Percentiles rank a stretch among this genome's conserved stretches.
Conservation (phyloP, 352 stramenopile genomes). For the Phytophthora sp. region DNA sequence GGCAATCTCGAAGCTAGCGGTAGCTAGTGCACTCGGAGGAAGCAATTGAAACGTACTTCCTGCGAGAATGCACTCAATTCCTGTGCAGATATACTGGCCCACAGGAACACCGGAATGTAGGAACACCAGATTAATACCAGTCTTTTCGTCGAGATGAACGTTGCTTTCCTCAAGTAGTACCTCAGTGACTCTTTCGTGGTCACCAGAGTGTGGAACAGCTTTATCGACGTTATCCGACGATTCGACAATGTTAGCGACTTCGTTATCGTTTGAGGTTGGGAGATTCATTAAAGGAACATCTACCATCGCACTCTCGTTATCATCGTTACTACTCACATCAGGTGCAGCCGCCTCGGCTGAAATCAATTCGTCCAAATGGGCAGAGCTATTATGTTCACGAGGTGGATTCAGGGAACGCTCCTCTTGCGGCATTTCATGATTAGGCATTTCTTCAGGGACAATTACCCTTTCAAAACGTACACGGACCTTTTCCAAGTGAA, state of each 20-base stretch:
- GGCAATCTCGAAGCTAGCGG: conserved; percentile 55
- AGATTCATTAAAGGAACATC: too few species aligned
- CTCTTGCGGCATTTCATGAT: neutral
- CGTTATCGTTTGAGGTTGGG: too few species aligned
- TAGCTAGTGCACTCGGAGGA: conserved; percentile 26
- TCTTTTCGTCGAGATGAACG: conserved; percentile 67
- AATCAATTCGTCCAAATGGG: too few species aligned
- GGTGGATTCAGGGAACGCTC: too few species aligned
- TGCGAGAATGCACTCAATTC: conserved; percentile 62
- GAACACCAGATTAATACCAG: conserved; percentile 57
- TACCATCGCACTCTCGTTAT: too few species aligned
- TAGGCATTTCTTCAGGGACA: neutral
- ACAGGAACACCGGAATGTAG: conserved; percentile 48
- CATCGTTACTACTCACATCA: too few species aligned
- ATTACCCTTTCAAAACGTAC: conserved; percentile 40
- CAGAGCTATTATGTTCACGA: too few species aligned
- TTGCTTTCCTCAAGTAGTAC: conserved; percentile 59
- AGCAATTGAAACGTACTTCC: conserved; percentile 61
- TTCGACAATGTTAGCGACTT: too few species aligned
- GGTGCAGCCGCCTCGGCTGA: too few species aligned
- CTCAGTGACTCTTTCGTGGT: neutral
- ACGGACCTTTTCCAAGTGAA: conserved; percentile 61
- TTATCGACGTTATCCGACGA: too few species aligned
- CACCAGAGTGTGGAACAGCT: neutral
- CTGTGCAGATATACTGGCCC: conserved; percentile 56